Base-by-base conservation (phyloP, 2,329 filamentous ascomycete genomes). In the Fusarium staphyleae region DNA sequence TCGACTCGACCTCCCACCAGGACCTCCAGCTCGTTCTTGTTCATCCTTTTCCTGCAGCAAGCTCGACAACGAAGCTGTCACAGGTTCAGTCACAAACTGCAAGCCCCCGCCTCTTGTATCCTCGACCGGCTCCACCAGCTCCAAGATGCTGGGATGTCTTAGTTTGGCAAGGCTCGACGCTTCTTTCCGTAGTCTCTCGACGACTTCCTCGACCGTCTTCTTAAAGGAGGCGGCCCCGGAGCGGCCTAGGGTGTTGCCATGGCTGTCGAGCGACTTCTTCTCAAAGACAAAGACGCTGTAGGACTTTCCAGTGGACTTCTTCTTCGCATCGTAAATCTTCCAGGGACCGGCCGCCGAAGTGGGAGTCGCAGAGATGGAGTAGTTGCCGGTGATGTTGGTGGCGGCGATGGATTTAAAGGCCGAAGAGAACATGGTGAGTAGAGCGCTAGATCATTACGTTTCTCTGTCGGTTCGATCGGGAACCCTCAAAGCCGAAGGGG, bases 301-400 rank as follows among this genome's bases (percentile, higher is more conserved):
- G 7, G 87, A 75, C 72, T 95, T 96, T 63, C 90, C 91, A 0
- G 92, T 96, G 24, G 89, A 91, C 77, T 97, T 98, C 78, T 96
- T 96, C 80, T 96, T 98, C 53, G 90, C 93, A 77, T 97, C 93
- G 81, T 93, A 93, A 69, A 99, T 95, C 78, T 92, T 96, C 95
- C 95, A 99, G 52, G 93, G 91, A 14, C 95, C 95, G 13, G 93
- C 90, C 45, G 86, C 86, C 44, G 91, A 89, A n/a, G 86, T 88
- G 10, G 89, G 84, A 54, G 85, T 86, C 19, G 87, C 81, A 16
- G 91, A 88, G 62, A 98, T 81, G 65, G 89, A 86, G 76, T 99
- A 99, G 77, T 96, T 96, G 70, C 89, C 87, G 54, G 87, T 87
- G 77, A 99, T 98, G 76, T 97, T 96, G 55, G 90, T 82, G 66